Evolutionary conservation across 805 yeast species (phyloP), one percentile per base, ranked within the genome.

Genomic region (Yamadazyma paraphyllophila): DNA sequence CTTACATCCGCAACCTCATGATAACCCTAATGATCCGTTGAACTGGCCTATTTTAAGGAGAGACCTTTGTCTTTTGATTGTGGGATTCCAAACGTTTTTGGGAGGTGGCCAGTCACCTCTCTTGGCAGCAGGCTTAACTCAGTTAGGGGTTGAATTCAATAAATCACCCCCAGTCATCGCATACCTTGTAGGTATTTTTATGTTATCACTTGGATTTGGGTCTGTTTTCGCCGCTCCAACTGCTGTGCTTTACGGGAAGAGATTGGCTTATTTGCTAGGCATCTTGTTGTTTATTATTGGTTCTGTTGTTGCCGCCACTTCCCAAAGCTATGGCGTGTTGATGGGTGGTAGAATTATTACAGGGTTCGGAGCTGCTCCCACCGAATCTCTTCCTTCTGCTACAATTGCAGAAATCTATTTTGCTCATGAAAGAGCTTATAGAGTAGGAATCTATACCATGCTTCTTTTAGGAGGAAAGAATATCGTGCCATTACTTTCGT

Each of bases 31-130:
- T 53, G 87, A 81, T 51, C 87, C 87, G 2, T 65, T 81, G 34
- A 82, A 81, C 54, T 80, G 86, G 87, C 83, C 85, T 1, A 54
- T 71, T 7, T 77, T 82, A 80, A 67, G 78, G 34, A 65, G 83
- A 25, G 85, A 81, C 49, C 47, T 78, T 39, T 78, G 83, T 7
- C 61, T 81, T 34, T 51, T 70, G 9, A 74, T 74, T 13, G 71
- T 81, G 29, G 84, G 85, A 4, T 71, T 77, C 52, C 83, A 77
- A 49, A 76, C 80, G 10, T 77, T 81, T 52, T 62, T 81, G 9
- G 80, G 81, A 4, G 86, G 85, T 26, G 85, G 86, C 27, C 82
- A 77, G 60, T 73, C 82, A 2, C 80, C 86, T 3, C 63, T 81
- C 32, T 63, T 81, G 45, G 84, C 85, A 0, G 80, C 85, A 1